Evolutionary conservation across 2,329 filamentous ascomycete species (phyloP).

Genomic region (Septoria petroselini): DNA sequence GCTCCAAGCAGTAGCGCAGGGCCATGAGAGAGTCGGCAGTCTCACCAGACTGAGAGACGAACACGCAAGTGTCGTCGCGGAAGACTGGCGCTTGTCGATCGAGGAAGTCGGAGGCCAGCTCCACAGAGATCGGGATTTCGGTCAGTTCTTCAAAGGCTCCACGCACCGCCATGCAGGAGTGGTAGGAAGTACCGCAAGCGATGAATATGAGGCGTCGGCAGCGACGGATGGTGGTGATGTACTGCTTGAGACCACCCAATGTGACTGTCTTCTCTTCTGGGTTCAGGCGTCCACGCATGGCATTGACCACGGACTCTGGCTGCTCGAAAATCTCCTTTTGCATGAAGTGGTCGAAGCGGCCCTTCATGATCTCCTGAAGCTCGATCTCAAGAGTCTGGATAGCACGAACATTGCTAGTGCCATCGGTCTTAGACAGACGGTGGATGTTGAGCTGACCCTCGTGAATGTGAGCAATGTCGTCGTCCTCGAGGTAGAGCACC

Average conservation of each 20-base stretch:
- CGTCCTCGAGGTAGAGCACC: conserved; percentile 98
- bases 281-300: conserved; percentile 98
- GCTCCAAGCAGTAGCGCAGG: conserved; percentile 95
- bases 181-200: conserved; percentile 95
- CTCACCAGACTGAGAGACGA: conserved; percentile 98
- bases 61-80: conserved; percentile 98
- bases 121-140: conserved; percentile 95
- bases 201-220: conserved; percentile 99
- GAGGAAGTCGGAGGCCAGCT: conserved; percentile 96
- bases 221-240: conserved; percentile 92
- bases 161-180: conserved; percentile 99
- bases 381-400: conserved; percentile 99
- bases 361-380: conserved; percentile 99
- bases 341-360: conserved; percentile 99
- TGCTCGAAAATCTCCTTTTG: conserved; percentile 99
- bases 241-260: conserved; percentile 90
- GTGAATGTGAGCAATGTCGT: conserved; percentile 99
- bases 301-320: conserved; percentile 98
- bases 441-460: conserved; percentile 99
- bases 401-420: conserved; percentile 93
- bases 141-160: conserved; percentile 97
- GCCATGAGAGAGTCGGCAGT: conserved; percentile 97
- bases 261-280: conserved; percentile 91
- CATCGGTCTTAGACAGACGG: conserved; percentile 93
- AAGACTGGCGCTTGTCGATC: conserved; percentile 96